Percentiles rank a stretch among this genome's conserved stretches.
Conservation (phyloP, 2,329 filamentous ascomycete species). For the Aaosphaeria pasadenensis region DNA sequence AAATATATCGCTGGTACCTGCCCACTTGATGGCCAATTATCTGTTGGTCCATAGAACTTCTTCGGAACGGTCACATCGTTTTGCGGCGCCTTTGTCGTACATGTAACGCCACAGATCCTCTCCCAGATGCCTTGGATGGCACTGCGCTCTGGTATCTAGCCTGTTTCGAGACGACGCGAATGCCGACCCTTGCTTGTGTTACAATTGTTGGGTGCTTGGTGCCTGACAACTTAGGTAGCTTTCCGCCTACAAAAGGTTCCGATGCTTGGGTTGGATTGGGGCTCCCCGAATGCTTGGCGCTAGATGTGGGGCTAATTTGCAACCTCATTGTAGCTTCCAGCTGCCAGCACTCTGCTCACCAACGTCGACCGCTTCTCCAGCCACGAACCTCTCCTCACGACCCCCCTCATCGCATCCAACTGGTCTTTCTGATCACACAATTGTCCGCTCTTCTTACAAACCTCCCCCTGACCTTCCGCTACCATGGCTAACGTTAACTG, state of each 20-base stretch:
- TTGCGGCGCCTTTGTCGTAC: constrained; percentile 13
- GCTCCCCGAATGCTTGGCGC: constrained; percentile 21
- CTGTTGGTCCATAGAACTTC: too few species aligned
- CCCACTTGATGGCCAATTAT: too few species aligned
- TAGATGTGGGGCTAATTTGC: constrained; percentile 14
- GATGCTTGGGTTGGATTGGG: constrained; percentile 13
- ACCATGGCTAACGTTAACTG: constrained; percentile 56
- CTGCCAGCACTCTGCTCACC: constrained; percentile 2
- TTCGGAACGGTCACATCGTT: too few species aligned
- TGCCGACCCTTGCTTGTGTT: constrained; percentile 35
- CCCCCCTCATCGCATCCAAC: not conserved
- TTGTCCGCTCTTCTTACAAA: too few species aligned
- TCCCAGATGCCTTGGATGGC: not conserved
- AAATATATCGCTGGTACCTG: too few species aligned
- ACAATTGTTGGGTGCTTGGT: constrained; percentile 11
- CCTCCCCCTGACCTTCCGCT: constrained; percentile 2
- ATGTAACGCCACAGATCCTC: constrained; percentile 24
- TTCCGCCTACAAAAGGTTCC: constrained; percentile 13
- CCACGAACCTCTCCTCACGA: not conserved
- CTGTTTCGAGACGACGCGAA: constrained; percentile 16
- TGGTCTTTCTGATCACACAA: too few species aligned
- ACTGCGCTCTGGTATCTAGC: constrained; percentile 3
- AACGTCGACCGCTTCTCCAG: constrained; percentile 5
- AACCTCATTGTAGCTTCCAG: constrained; percentile 15
- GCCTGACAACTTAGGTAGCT: constrained; percentile 2